Evolutionary conservation across 768 basidiomycete genomes (phyloP).

Genomic region (Cystobasidium ongulense): DNA sequence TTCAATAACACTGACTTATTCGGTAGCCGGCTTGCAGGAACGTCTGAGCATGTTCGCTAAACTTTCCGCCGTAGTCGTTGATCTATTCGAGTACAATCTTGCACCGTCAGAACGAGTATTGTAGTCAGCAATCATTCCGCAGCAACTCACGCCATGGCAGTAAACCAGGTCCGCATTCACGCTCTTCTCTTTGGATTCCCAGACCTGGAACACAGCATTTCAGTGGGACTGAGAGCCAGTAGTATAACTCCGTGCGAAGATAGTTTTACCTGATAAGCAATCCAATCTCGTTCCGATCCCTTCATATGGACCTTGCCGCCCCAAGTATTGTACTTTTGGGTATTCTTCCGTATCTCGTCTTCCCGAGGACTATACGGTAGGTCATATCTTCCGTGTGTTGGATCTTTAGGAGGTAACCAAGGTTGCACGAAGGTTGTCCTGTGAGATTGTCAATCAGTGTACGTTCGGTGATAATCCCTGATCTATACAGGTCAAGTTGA

Average conservation of each 20-base stretch:
- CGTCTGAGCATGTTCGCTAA: slow-evolving; percentile 32
- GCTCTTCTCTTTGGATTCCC: slow-evolving; percentile 29
- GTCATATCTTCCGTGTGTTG: slow-evolving; percentile 32
- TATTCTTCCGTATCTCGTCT: not conserved
- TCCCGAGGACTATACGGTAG: slow-evolving; percentile 33
- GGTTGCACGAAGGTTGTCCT: slow-evolving; percentile 22
- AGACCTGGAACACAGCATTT: not conserved
- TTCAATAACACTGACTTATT: slow-evolving; percentile 1
- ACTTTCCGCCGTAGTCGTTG: slow-evolving; percentile 37
- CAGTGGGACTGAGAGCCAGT: not conserved
- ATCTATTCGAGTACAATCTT: not conserved
- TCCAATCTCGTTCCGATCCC: slow-evolving; percentile 26
- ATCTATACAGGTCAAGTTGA: not conserved
- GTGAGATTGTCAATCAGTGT: no score
- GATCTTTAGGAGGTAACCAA: slow-evolving; percentile 27
- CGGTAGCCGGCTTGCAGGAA: slow-evolving; percentile 37
- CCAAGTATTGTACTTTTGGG: not conserved
- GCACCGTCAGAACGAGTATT: not conserved
- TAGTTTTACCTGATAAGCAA: slow-evolving; percentile 35
- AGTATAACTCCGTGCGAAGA: not conserved
- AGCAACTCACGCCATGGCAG: slow-evolving; percentile 37
- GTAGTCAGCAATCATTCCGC: no score
- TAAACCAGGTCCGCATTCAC: slow-evolving; percentile 36
- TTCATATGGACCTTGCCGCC: slow-evolving; percentile 29
- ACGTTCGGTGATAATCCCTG: no score